Evolutionary conservation across 176 grass and related monocot genomes (phyloP), one percentile per base, ranked within the genome.

Genomic region (Cymbopogon citratus): DNA sequence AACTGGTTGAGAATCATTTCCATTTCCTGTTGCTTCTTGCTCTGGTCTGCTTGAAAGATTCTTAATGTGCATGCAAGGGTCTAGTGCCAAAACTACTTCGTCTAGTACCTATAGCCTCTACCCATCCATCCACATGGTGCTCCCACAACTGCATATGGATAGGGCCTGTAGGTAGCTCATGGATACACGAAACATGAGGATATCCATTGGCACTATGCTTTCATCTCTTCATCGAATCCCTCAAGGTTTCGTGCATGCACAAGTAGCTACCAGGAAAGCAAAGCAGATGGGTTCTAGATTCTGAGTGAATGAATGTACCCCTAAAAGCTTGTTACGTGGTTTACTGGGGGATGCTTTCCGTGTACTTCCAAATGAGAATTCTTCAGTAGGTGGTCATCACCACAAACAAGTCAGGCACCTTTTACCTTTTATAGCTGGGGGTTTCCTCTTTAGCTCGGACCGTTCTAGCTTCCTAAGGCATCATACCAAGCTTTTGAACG

Each of bases 241-340:
- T 4, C 35, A 16, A 4, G 18, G 18, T 34, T 69, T 28, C 29
- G 4, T 40, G 12, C 52, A 51, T 87, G 41, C 28, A 28, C 7
- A 28, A 63, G 33, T 63, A 56, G 74, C 34, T 83, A 27, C 34
- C 44, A 73, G 19, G 11, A 66, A 83, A 83, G 59, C 71, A 76
- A 76, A 62, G 69, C 19, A 18, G 26, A 11, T 12, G 54, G 10
- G 35, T 3, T 60, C 24, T 24, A 43, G 43, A 87, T 72, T 39
- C 74, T 45, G 16, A 51, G 0, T 24, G 3, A 23, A 19, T 36
- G 71, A 27, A 49, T 45, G 71, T 16, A 6, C 2, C 14, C 15
- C 51, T 25, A n/a, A 1, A 75, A 60, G 54, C 84, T 73, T 80
- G 44, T 28, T 39, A 12, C 24, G 3, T 39, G 43, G 43, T 80